Base-by-base conservation (phyloP, 2,329 filamentous ascomycete genomes). In the Penicillium sclerotigenum region DNA sequence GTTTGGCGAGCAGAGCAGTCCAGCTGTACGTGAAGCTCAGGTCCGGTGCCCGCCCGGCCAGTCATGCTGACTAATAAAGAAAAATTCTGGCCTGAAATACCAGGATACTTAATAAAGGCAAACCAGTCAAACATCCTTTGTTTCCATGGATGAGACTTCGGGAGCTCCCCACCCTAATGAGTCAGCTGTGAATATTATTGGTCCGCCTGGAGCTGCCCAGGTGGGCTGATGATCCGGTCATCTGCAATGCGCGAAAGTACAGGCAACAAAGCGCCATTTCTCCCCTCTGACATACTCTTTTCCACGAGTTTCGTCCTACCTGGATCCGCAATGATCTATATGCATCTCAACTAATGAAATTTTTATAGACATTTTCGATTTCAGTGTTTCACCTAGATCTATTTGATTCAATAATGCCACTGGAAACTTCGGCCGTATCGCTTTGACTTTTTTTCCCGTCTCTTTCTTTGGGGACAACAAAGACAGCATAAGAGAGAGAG, bases 331-430 rank as follows among this genome's bases (percentile, higher is more conserved):
- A 47, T 58, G 24, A 31, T 29, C 34, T 42, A 46, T 59, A 48
- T 49, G 45, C 43, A 47, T 60, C 56, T 59, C 59, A 59, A 54
- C 57, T 63, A 60, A 64, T 56, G 47, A 41, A 43, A 59, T 36
- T 46, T 54, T 41, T 37, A 58, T 57, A 29, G 52, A 36, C 18
- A 16, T 46, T 52, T 43, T 47, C 9, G 26, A 50, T 24, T 40
- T 38, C 33, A 24, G 41, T 18, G 47, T 55, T 52, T 49, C 55
- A n/a, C 37, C 40, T 47, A 46, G 47, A 52, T 56, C 24, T 45
- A 36, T 38, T 38, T 42, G 47, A 41, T 26, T 43, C 22, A 28
- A 56, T 54, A 47, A 65, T 63, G 62, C 59, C 47, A 60, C 43
- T 47, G 49, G 26, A 31, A 36, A 29, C 13, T 48, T 41, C n/a